These are phyloP conservation scores for Psilocybe subaeruginosa DNA, from an alignment of 768 basidiomycete genomes.

Conservation along the genomic window DNA sequence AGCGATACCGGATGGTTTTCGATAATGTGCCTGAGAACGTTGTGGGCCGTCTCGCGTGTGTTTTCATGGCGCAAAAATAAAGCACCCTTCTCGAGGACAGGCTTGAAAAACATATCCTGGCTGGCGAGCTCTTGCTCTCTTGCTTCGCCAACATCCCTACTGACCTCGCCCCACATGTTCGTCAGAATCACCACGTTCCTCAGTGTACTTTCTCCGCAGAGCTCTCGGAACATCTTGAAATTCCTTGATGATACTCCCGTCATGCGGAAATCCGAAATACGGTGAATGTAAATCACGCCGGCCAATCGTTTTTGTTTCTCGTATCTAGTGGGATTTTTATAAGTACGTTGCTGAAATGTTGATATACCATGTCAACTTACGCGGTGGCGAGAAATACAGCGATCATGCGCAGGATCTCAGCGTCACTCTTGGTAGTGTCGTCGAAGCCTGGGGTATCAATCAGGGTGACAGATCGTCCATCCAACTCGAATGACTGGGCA, in stretches of 20 bases:
- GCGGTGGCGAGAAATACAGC: slow-evolving; percentile 36
- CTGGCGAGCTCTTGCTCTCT: slow-evolving; percentile 46
- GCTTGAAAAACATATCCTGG: slow-evolving; percentile 50
- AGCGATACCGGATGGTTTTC: slow-evolving; percentile 43
- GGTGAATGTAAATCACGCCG: slow-evolving; percentile 57
- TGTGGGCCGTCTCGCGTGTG: slow-evolving; percentile 37
- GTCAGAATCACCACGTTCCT: slow-evolving; percentile 55
- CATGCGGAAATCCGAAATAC: slow-evolving; percentile 53
- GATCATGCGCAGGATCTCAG: slow-evolving; percentile 50
- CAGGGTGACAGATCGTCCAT: slow-evolving; percentile 42
- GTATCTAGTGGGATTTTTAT: slow-evolving; percentile 23
- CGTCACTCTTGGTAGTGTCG: slow-evolving; percentile 49
- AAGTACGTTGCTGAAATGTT: too few species aligned
- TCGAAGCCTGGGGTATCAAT: slow-evolving; percentile 67
- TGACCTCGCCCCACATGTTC: slow-evolving; percentile 53
- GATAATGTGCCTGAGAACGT: slow-evolving; percentile 44
- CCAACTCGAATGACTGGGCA: slow-evolving; percentile 41
- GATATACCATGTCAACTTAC: slow-evolving; percentile 20
- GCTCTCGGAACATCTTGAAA: slow-evolving; percentile 51
- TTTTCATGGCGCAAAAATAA: slow-evolving; percentile 42
- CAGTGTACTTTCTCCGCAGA: slow-evolving; percentile 53
- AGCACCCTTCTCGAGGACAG: slow-evolving; percentile 50
- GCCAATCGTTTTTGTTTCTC: slow-evolving; percentile 38
- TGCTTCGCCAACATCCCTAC: slow-evolving; percentile 34
- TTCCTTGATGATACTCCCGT: slow-evolving; percentile 50